Evolutionary conservation across 1,284 basidiomycete genomes (phyloP).

Genomic region (Mycena sp.): DNA sequence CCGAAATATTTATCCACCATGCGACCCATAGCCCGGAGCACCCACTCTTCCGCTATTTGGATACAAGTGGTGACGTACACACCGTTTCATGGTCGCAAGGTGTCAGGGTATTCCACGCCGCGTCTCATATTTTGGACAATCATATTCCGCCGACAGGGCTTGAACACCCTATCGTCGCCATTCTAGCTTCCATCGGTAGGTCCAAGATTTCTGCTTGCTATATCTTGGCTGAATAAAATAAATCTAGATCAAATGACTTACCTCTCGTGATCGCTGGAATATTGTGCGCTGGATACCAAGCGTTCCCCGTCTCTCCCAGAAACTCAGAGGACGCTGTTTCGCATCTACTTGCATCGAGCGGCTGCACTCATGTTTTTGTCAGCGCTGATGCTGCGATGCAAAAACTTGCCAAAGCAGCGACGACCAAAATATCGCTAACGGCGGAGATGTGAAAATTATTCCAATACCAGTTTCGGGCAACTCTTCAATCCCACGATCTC

Average conservation of each 20-base stretch:
- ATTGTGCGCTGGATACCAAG: slow-evolving; percentile 36
- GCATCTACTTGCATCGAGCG: slow-evolving; percentile 44
- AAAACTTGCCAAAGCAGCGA: slow-evolving; percentile 23
- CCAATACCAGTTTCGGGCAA: slow-evolving; percentile 20
- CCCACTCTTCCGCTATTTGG: slow-evolving; percentile 40
- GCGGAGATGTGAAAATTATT: slow-evolving; percentile 8
- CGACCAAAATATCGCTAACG: slow-evolving; percentile 13
- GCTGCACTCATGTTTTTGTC: slow-evolving; percentile 39
- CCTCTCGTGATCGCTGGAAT: slow-evolving; percentile 40
- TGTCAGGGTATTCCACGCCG: background rate
- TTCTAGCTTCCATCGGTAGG: background rate
- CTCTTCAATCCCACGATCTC: background rate
- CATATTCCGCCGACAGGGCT: background rate
- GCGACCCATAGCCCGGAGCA: slow-evolving; percentile 36
- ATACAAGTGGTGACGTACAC: slow-evolving; percentile 19
- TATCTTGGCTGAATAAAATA: background rate
- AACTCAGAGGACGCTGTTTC: slow-evolving; percentile 47
- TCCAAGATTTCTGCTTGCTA: too few species aligned
- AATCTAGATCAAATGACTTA: slow-evolving; percentile 45
- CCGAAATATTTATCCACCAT: slow-evolving; percentile 47
- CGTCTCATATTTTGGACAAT: background rate
- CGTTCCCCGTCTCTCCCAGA: slow-evolving; percentile 50
- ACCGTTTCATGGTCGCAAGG: slow-evolving; percentile 34
- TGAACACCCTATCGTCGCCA: slow-evolving; percentile 25
- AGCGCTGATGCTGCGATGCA: slow-evolving; percentile 38